Evolutionary conservation across 225 moss, liverwort and hornwort genomes (phyloP).

Genomic region (Thuidium tamariscinum): DNA sequence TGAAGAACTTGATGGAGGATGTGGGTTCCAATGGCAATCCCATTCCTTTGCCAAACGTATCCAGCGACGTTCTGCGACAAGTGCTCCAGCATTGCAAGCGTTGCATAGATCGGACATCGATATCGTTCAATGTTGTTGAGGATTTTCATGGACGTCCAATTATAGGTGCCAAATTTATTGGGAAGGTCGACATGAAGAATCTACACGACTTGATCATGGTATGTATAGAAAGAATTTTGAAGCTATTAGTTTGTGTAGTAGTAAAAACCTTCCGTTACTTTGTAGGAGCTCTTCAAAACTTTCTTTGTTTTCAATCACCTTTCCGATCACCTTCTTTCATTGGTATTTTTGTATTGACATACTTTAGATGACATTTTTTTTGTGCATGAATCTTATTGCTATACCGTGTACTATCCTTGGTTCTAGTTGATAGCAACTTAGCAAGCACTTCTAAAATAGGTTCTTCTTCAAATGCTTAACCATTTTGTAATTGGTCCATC

Average conservation of each 20-base stretch:
- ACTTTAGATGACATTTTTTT: too few species aligned
- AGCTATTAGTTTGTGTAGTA: neutral
- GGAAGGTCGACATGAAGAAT: neutral
- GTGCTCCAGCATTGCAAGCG: slow-evolving; percentile 14
- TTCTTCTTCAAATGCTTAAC: too few species aligned
- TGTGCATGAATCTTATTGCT: neutral
- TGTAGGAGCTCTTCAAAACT: too few species aligned
- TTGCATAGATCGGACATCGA: neutral
- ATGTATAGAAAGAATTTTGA: too few species aligned
- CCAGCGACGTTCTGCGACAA: neutral
- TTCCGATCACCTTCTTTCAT: too few species aligned
- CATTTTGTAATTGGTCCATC: too few species aligned
- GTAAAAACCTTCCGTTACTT: neutral
- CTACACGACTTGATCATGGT: slow-evolving; percentile 9
- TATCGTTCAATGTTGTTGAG: too few species aligned
- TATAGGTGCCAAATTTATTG: neutral
- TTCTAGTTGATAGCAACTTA: too few species aligned
- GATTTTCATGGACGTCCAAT: too few species aligned
- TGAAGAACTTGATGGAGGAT: slow-evolving; percentile 11
- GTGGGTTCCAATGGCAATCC: neutral
- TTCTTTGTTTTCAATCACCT: too few species aligned
- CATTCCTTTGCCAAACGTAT: slow-evolving; percentile 4
- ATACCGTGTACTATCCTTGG: too few species aligned
- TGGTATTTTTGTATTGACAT: neutral
- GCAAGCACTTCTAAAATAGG: too few species aligned